Percentiles rank a stretch among this genome's conserved stretches.
phyloP scores from a whole-genome alignment of 2,329 filamentous ascomycete species.

The Camptophora hylomeconis region DNA sequence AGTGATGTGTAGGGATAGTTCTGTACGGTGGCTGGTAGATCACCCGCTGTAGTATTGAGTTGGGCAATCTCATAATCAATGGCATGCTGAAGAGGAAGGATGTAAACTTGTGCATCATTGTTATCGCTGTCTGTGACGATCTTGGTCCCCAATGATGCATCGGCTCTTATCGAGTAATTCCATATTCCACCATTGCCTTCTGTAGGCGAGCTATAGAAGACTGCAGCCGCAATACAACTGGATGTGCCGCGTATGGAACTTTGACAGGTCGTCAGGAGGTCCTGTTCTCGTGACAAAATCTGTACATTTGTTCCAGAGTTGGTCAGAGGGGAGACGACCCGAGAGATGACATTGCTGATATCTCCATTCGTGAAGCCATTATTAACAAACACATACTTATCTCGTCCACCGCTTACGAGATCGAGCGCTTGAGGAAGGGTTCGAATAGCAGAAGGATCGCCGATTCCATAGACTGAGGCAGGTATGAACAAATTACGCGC shows the following conservation, averaged over 20 bases:
- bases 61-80: conserved; percentile 57
- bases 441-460: conserved; percentile 45
- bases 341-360: conserved; percentile 58
- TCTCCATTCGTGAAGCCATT: conserved; percentile 55
- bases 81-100: conserved; percentile 65
- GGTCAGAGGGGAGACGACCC: conserved; percentile 45
- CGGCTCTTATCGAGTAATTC: conserved; percentile 77
- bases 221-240: conserved; percentile 58
- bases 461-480: conserved; percentile 63
- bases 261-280: conserved; percentile 50
- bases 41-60: conserved; percentile 25
- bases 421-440: conserved; percentile 51
- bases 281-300: conserved; percentile 40
- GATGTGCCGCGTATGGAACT: conserved; percentile 55
- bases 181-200: conserved; percentile 56
- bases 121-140: conserved; percentile 51
- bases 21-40: conserved; percentile 31
- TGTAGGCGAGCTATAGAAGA: conserved; percentile 61
- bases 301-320: conserved; percentile 43
- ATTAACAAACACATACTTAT: conserved; percentile 67
- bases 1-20: conserved; percentile 67
- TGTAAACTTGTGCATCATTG: conserved; percentile 67
- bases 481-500: conserved; percentile 75
- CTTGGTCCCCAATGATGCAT: conserved; percentile 53
- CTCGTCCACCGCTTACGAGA: conserved; percentile 43